Base-by-base conservation (phyloP, 164 flowering plant species). In the Santalum album region DNA sequence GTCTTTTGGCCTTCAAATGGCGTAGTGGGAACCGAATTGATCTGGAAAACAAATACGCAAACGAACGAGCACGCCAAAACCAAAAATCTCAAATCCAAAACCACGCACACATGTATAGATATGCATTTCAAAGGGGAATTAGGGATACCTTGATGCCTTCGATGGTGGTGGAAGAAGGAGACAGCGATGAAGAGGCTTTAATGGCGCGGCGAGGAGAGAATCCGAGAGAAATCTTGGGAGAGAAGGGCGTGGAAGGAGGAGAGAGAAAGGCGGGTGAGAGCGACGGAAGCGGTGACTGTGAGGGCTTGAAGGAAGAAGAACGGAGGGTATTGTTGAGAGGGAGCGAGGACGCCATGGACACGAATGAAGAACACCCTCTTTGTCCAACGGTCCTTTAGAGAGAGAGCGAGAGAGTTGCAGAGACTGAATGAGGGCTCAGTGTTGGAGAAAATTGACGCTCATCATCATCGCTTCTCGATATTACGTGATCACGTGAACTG, bases 1-100 rank as follows among this genome's bases (percentile, higher is more conserved):
- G 98, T 92, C 71, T 89, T 92, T 56, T 92, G 98, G 6, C 98
- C 98, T 64, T 92, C 98, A 34, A 84, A 77, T 18, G 98, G 90
- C 60, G 76, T 78, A 6, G 98, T 86, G 1, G 95, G 91, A 32
- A 89, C 68, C 6, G 76, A 73, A 36, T 59, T 72, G 53, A 92
- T 68, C 96, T 91, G 62, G 20, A 29, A 9, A 29, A 3, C 34
- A 29, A 29, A 29, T n/a, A n/a, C n/a, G n/a, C n/a, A 32, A 32
- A 6, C 36, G 1, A 32, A 32, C 36, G 35, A 32, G 36, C 36
- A 0, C 42, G 17, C 3, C 3, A 29, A 29, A 29, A 29, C 34
- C 34, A 29, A 4, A 29, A 29, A 29, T 38, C 16, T 11, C 42
- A 1, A 10, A 18, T 17, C 15, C 12, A 55, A 2, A 46, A 21